Evolutionary conservation across 371 early-diverging fungal genomes (phyloP), one percentile per base, ranked within the genome.

Genomic region (Antonospora locustae): DNA sequence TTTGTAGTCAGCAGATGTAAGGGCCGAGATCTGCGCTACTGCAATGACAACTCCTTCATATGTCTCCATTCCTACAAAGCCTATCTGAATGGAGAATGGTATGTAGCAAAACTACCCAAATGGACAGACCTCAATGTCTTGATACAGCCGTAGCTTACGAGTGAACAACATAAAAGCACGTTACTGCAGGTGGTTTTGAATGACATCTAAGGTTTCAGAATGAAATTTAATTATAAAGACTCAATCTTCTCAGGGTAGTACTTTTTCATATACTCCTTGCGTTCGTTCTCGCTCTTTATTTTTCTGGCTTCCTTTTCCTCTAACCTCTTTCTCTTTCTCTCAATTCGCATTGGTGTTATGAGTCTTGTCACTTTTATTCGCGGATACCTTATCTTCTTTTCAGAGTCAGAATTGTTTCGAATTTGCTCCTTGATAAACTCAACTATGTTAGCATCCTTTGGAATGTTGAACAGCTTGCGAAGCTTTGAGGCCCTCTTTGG

Each of bases 401-500:
- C 53, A 7, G 43, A 45, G 1, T 22, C 39, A 14, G 27, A 40
- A 30, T 55, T 63, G 17, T 39, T 47, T 37, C 50, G 49, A 6
- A 40, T 36, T 9, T 49, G 39, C 43, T 59, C 55, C 30, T 50
- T 41, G 27, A 91, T 87, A 65, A 90, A 90, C 72, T 82, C 88
- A 81, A 88, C 84, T 79, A 89, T 86, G 67, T 90, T 88, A n/a
- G 87, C 93, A 54, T 83, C 87, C 81, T 86, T 85, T 79, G 79
- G 79, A 74, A 94, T 78, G 76, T 81, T 82, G 78, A 92, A 90
- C 79, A 90, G 80, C 81, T 87, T 87, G 78, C 90, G 85, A 80
- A 96, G 88, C 78, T 93, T 90, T 80, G 75, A 81, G 67, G 88
- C 90, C 75, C 91, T 84, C 85, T 93, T 94, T 69, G 94, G 97